Conservation (phyloP, 176 grass and related monocot genomes). For the Lolium multiflorum region DNA sequence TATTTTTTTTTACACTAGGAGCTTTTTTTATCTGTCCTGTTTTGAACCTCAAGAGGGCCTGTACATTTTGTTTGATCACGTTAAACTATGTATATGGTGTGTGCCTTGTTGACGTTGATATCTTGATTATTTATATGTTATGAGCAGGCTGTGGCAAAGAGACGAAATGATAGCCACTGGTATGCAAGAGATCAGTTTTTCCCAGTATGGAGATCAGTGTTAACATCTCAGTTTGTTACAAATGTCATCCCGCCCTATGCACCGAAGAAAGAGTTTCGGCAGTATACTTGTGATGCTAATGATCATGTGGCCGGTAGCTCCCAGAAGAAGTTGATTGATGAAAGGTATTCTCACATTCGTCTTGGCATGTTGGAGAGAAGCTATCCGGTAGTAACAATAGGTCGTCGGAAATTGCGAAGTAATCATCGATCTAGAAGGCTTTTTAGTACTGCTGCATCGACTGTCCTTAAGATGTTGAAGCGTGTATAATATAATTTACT, state of each 20-base stretch:
- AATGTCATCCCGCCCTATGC: not conserved
- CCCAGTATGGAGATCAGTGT: not conserved
- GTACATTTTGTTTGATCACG: not conserved
- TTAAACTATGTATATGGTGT: not conserved
- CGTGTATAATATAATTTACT: not conserved
- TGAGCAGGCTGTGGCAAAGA: not conserved
- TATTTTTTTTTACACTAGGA: not conserved
- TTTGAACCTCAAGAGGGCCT: too few relatives aligned
- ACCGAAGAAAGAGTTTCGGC: not conserved
- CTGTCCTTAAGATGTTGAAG: slow-evolving; percentile 22
- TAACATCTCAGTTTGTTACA: not conserved
- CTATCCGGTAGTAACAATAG: not conserved
- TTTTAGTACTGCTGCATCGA: not conserved
- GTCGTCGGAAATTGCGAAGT: not conserved
- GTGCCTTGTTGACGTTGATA: not conserved
- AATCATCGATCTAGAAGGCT: not conserved
- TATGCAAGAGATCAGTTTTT: not conserved
- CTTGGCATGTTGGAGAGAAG: not conserved
- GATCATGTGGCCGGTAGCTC: not conserved
- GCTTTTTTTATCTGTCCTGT: not conserved
- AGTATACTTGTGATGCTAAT: not conserved
- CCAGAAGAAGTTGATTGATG: not conserved
- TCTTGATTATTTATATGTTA: not conserved
- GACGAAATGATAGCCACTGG: not conserved
- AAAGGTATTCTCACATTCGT: not conserved